phyloP scores from a whole-genome alignment of 257 asterid genomes.

The Echites panduratus region DNA sequence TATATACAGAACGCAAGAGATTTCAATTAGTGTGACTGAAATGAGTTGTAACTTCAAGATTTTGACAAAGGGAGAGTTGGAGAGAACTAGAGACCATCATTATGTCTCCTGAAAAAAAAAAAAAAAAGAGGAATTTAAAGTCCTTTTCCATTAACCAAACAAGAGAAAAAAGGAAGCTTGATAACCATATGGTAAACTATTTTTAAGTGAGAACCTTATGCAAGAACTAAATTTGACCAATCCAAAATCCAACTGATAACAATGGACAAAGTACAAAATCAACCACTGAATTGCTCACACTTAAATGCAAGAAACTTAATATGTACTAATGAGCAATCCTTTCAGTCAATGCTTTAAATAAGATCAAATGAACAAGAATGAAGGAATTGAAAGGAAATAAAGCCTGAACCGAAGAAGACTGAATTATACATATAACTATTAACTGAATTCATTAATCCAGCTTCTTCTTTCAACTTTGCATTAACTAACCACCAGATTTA shows the following conservation, averaged over 20 bases:
- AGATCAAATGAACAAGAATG: neutral
- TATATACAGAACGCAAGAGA: neutral
- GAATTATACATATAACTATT: conserved; percentile 2
- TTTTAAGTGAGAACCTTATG: neutral
- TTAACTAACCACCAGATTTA: conserved; percentile 20
- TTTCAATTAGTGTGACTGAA: neutral
- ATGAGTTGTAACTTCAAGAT: neutral
- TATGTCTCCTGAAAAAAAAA: neutral
- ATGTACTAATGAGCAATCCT: neutral
- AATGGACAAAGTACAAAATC: neutral
- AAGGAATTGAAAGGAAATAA: conserved; percentile 1
- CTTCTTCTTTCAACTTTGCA: conserved; percentile 8
- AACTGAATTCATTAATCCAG: conserved; percentile 11
- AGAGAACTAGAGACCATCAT: neutral
- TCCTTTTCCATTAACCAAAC: neutral
- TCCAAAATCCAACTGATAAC: neutral
- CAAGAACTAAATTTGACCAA: neutral
- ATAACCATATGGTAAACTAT: neutral
- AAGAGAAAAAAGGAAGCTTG: neutral
- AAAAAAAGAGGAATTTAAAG: neutral
- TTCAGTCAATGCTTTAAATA: conserved; percentile 2
- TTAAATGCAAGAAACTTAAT: neutral
- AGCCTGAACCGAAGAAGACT: neutral
- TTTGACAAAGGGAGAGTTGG: neutral
- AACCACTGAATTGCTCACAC: neutral